phyloP scores from a whole-genome alignment of 164 flowering plant genomes.

The Akebia trifoliata region DNA sequence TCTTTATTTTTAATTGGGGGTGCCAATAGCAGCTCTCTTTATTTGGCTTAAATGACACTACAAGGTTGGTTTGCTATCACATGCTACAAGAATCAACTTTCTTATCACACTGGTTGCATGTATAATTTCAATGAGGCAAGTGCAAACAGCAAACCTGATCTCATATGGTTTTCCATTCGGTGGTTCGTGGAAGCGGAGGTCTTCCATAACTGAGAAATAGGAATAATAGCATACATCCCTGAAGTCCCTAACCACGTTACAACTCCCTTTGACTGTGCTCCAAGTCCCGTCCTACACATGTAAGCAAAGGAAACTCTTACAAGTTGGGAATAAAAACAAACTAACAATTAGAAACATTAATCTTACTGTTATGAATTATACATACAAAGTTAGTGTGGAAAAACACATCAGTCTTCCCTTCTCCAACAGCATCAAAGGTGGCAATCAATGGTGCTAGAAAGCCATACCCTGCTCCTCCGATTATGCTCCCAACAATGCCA shows the following conservation, averaged over 20 bases:
- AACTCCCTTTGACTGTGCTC: slow-evolving; percentile 57
- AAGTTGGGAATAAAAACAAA: background rate
- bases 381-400: slow-evolving; percentile 68
- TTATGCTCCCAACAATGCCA: slow-evolving; percentile 57
- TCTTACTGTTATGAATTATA: background rate
- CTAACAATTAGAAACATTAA: background rate
- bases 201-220: slow-evolving; percentile 69
- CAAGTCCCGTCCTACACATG: slow-evolving; percentile 71
- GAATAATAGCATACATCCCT: slow-evolving; percentile 64
- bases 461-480: slow-evolving; percentile 70
- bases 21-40: no score
- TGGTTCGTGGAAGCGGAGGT: slow-evolving; percentile 43
- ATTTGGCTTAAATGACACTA: no score
- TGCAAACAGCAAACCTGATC: slow-evolving; percentile 47
- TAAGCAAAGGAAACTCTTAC: background rate
- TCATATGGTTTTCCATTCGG: slow-evolving; percentile 54
- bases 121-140: background rate
- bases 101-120: background rate
- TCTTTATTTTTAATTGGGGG: no score
- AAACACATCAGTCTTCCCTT: slow-evolving; percentile 56
- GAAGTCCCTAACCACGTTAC: slow-evolving; percentile 63
- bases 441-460: slow-evolving; percentile 61
- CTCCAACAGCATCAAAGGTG: slow-evolving; percentile 87
- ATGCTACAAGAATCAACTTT: no score
- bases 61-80: no score